A percentile compares a stretch with the other conserved stretches of the same genome.
Conservation (phyloP, 495 filamentous ascomycete species). For the Penicillium longicatenatum region DNA sequence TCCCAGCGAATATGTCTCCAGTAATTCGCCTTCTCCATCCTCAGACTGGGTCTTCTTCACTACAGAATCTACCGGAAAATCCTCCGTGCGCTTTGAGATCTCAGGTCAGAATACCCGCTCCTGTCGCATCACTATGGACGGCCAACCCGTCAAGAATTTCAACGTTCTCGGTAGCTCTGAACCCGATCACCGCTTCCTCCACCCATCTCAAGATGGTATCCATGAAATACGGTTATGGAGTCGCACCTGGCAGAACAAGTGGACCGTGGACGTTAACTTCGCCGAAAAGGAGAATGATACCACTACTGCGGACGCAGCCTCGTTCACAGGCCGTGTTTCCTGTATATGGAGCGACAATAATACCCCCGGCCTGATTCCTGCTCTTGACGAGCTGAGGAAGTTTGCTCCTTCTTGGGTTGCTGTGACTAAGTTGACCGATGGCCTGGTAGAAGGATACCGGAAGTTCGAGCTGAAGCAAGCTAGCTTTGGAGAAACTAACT, state of each 20-base stretch:
- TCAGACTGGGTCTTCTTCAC: conserved; percentile 64
- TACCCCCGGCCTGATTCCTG: conserved; percentile 69
- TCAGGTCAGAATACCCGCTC: conserved; percentile 66
- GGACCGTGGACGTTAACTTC: conserved; percentile 79
- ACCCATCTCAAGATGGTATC: conserved; percentile 52
- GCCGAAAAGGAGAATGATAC: conserved; percentile 27
- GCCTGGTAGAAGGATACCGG: conserved; percentile 75
- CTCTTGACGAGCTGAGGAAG: conserved; percentile 76
- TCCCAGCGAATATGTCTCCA: conserved; percentile 31
- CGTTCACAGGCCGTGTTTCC: conserved; percentile 65
- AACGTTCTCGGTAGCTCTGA: conserved; percentile 56
- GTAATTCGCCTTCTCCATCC: conserved; percentile 37
- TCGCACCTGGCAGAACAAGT: conserved; percentile 70
- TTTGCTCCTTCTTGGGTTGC: conserved; percentile 81
- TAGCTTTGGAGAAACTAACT: neutral
- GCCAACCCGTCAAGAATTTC: conserved; percentile 59
- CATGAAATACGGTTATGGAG: conserved; percentile 69
- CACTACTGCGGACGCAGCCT: conserved; percentile 32
- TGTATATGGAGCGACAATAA: conserved; percentile 93
- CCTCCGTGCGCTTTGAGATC: conserved; percentile 53
- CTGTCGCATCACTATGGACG: conserved; percentile 53
- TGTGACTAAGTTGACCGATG: conserved; percentile 72
- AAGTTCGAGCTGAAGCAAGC: conserved; percentile 42
- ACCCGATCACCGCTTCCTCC: conserved; percentile 55
- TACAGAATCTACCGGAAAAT: conserved; percentile 44